These are phyloP conservation scores for Leccinellum rugosiceps DNA, from an alignment of 768 basidiomycete genomes.

Conservation along the genomic window DNA sequence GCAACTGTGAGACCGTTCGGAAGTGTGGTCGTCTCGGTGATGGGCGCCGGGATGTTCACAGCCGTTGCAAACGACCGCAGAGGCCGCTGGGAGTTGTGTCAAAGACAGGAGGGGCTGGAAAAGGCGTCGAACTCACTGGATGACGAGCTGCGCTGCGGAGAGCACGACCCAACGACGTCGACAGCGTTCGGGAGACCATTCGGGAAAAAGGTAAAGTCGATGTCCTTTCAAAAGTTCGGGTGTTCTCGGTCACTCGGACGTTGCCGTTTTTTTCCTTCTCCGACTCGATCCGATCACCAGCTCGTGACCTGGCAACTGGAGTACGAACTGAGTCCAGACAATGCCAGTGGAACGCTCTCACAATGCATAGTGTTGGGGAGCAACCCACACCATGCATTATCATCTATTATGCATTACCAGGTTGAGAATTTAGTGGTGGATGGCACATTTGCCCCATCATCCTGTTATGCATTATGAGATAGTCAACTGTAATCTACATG, in stretches of 20 bases:
- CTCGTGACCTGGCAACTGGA: too few species aligned
- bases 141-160: conserved; percentile 38
- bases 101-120: background rate
- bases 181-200: conserved; percentile 48
- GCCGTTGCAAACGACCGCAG: conserved; percentile 75
- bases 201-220: conserved; percentile 25
- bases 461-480: too few species aligned
- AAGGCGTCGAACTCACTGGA: conserved; percentile 28
- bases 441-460: too few species aligned
- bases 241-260: conserved; percentile 31
- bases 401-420: too few species aligned
- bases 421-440: too few species aligned
- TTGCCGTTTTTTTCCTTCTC: conserved; percentile 24
- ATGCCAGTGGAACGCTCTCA: too few species aligned
- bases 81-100: conserved; percentile 37
- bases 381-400: too few species aligned
- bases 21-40: conserved; percentile 89
- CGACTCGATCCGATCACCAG: too few species aligned
- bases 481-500: too few species aligned
- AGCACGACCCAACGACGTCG: conserved; percentile 41
- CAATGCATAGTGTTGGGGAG: too few species aligned
- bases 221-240: conserved; percentile 24
- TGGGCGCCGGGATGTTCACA: conserved; percentile 61
- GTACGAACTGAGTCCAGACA: too few species aligned
- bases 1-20: conserved; percentile 95